Percentiles rank a stretch among this genome's conserved stretches.
Conservation (phyloP, 768 basidiomycete genomes). For the Melanogaster broomeanus region DNA sequence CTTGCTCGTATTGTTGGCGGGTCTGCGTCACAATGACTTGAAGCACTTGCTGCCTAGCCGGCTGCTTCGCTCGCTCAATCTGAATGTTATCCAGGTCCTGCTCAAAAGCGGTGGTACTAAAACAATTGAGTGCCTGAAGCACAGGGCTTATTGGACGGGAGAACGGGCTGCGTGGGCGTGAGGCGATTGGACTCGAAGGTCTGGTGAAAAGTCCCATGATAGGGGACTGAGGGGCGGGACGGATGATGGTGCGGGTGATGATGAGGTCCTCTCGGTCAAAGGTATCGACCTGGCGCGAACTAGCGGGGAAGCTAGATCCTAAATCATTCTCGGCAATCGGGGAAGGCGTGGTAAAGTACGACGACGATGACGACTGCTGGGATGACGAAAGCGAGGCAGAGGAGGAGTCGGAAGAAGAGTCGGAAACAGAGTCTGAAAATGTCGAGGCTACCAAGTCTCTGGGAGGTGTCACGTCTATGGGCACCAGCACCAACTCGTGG, state of each 20-base stretch:
- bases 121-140: slow-evolving; percentile 36
- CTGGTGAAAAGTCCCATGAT: slow-evolving; percentile 28
- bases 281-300: slow-evolving; percentile 23
- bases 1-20: slow-evolving; percentile 34
- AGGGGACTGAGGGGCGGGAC: slow-evolving; percentile 30
- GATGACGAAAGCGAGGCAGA: slow-evolving; percentile 5
- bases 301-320: background rate
- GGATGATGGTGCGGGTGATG: slow-evolving; percentile 40
- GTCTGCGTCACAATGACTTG: slow-evolving; percentile 37
- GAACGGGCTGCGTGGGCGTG: slow-evolving; percentile 26
- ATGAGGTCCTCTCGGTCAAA: slow-evolving; percentile 32
- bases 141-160: slow-evolving; percentile 23
- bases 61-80: slow-evolving; percentile 14
- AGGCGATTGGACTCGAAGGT: slow-evolving; percentile 30
- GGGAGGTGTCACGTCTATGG: slow-evolving; percentile 24
- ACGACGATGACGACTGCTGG: slow-evolving; percentile 15
- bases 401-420: slow-evolving; percentile 4
- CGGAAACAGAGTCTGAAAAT: background rate
- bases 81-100: slow-evolving; percentile 30
- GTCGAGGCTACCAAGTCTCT: slow-evolving; percentile 10
- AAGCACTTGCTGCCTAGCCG: slow-evolving; percentile 21
- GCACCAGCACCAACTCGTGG: slow-evolving; percentile 35
- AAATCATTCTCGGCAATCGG: slow-evolving; percentile 10
- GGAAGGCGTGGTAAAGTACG: slow-evolving; percentile 24
- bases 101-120: slow-evolving; percentile 34